Evolutionary conservation across 176 grass and related monocot genomes (phyloP).

Genomic region (Ensete glaucum): DNA sequence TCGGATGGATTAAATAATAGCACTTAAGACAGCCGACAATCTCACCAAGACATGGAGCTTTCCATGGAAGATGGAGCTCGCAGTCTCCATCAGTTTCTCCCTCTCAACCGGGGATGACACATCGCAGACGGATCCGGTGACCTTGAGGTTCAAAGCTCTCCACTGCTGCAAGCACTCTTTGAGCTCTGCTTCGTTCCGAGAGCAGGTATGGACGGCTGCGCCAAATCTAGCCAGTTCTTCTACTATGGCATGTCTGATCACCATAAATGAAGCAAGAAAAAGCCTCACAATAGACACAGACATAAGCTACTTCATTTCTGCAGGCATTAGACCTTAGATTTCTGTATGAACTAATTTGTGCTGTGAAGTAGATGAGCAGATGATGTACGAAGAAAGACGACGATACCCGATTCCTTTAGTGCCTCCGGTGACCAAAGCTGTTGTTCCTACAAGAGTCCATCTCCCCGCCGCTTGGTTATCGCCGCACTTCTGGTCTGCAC

Average conservation of each 20-base stretch:
- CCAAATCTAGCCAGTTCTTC: slow-evolving; percentile 33
- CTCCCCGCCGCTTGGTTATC: not conserved
- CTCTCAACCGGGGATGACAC: slow-evolving; percentile 21
- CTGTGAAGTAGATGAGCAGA: no score
- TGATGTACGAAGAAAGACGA: no score
- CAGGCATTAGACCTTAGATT: no score
- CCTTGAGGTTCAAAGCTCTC: not conserved
- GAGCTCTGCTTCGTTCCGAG: slow-evolving; percentile 24
- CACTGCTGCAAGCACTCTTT: slow-evolving; percentile 20
- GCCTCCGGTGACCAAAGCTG: not conserved
- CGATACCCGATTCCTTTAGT: slow-evolving; percentile 2
- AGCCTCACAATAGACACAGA: no score
- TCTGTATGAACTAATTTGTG: no score
- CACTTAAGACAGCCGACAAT: no score
- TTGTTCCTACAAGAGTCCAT: not conserved
- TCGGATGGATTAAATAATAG: no score
- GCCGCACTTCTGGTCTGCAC: no score
- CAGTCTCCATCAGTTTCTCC: slow-evolving; percentile 18
- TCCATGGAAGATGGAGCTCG: slow-evolving; percentile 19
- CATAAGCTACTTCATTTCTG: no score
- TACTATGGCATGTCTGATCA: slow-evolving; percentile 28
- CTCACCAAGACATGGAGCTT: slow-evolving; percentile 35
- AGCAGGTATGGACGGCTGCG: slow-evolving; percentile 34
- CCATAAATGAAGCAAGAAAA: no score
- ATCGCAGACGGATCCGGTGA: slow-evolving; percentile 37